Conservation (phyloP, 163 green algal genomes). For the Scenedesmus sp. region DNA sequence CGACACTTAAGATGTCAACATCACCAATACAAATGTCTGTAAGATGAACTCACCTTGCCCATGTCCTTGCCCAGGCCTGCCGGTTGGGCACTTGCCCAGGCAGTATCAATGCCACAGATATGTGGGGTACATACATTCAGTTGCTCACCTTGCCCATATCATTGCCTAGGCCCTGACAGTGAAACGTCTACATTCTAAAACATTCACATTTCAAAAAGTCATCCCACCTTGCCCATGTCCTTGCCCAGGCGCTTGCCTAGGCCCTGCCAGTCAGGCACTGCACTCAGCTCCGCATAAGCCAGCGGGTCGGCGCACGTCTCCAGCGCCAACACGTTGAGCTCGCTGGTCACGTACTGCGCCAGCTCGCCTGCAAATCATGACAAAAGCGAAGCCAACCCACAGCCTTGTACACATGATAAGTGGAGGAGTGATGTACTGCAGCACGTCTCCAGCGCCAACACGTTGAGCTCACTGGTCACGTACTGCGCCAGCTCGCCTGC, state of each 20-base stretch:
- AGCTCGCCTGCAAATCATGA: constrained; percentile 71
- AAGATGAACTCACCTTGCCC: not conserved
- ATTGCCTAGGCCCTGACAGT: not conserved
- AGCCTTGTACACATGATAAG: not conserved
- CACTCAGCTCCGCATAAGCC: constrained; percentile 82
- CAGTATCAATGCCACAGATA: not conserved
- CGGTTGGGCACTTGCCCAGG: not conserved
- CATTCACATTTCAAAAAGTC: not conserved
- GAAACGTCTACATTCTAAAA: not conserved
- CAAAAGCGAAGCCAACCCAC: not conserved
- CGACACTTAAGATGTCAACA: too few species aligned
- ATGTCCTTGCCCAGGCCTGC: not conserved
- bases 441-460: constrained; percentile 81
- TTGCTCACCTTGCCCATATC: not conserved
- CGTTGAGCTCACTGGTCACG: constrained; percentile 94
- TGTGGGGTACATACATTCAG: not conserved
- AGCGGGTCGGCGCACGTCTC: constrained; percentile 85
- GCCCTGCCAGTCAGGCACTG: constrained; percentile 89
- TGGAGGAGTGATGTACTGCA: constrained; percentile 62
- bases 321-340: constrained; percentile 93
- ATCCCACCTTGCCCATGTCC: constrained; percentile 72
- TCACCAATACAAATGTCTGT: too few species aligned
- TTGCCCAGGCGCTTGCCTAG: constrained; percentile 94
- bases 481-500: constrained; percentile 88
- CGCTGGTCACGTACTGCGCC: constrained; percentile 90